phyloP scores from a whole-genome alignment of 2,329 filamentous ascomycete species.

The Corniculantispora saksenae region DNA sequence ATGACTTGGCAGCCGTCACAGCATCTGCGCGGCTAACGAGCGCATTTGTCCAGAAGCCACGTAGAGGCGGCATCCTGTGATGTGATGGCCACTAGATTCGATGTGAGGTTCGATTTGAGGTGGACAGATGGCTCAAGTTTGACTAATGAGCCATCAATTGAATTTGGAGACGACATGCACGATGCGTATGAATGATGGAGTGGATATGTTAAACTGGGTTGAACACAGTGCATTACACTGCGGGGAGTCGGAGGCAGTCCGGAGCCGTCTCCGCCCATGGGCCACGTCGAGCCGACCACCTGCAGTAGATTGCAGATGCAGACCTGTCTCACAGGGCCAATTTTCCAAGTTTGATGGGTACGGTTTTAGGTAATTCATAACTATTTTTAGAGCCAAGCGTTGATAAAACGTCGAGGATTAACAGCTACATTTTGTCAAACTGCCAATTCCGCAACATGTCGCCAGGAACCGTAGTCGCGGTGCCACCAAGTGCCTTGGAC shows the following conservation, averaged over 20 bases:
- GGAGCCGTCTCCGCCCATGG: neutral
- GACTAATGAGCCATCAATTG: too few relatives aligned
- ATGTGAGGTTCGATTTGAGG: neutral
- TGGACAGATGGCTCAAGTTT: too few relatives aligned
- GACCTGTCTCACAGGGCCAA: neutral
- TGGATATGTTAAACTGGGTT: too few relatives aligned
- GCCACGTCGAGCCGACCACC: neutral
- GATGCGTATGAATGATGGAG: too few relatives aligned
- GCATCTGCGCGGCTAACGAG: conserved; percentile 38
- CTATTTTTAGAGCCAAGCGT: too few relatives aligned
- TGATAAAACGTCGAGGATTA: neutral
- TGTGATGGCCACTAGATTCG: neutral
- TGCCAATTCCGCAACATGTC: neutral
- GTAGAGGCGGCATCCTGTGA: conserved; percentile 39
- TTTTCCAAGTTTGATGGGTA: neutral
- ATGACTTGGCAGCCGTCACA: conserved; percentile 33
- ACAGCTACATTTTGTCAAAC: neutral
- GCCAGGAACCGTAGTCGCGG: neutral
- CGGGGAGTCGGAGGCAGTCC: conserved; percentile 5
- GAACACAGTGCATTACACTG: too few relatives aligned
- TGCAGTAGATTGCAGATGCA: neutral
- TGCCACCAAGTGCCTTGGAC: too few relatives aligned
- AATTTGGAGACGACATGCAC: too few relatives aligned
- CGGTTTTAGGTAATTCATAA: too few relatives aligned
- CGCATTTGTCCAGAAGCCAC: conserved; percentile 44